phyloP scores from a whole-genome alignment of 805 yeast species.

The Schwanniomyces pseudopolymorphus region DNA sequence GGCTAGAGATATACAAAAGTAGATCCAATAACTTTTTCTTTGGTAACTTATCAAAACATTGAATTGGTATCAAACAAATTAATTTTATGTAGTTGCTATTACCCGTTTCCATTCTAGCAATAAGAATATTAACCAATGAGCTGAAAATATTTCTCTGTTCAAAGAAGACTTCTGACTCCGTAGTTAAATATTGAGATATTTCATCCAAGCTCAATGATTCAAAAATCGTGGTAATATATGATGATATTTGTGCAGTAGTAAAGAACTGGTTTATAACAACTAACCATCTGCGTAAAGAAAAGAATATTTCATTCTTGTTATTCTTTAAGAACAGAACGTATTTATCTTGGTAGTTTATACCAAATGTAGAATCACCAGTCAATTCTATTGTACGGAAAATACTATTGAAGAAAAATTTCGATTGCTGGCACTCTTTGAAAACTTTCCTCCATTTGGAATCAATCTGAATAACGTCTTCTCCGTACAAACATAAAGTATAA shows the following conservation, averaged over 20 bases:
- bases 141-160: conserved; percentile 46
- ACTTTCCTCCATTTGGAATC: conserved; percentile 1
- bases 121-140: conserved; percentile 21
- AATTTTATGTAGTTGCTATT: conserved; percentile 1
- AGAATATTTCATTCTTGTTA: conserved; percentile 8
- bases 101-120: conserved; percentile 4
- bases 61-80: conserved; percentile 44
- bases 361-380: conserved; percentile 15
- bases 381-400: conserved; percentile 54
- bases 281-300: conserved; percentile 53
- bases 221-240: conserved; percentile 28
- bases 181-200: conserved; percentile 12
- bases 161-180: conserved; percentile 39
- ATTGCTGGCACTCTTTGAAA: neutral
- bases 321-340: conserved; percentile 13
- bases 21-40: conserved; percentile 15
- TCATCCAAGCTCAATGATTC: conserved; percentile 3
- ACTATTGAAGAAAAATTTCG: conserved; percentile 29
- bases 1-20: conserved; percentile 6
- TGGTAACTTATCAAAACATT: conserved; percentile 37
- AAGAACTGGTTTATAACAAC: conserved; percentile 43
- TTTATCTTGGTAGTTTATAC: conserved; percentile 6
- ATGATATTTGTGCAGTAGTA: conserved; percentile 22
- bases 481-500: conserved; percentile 49
- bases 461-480: conserved; percentile 13